Conservation (phyloP, 345 rosid species). For the Acer saccharum region DNA sequence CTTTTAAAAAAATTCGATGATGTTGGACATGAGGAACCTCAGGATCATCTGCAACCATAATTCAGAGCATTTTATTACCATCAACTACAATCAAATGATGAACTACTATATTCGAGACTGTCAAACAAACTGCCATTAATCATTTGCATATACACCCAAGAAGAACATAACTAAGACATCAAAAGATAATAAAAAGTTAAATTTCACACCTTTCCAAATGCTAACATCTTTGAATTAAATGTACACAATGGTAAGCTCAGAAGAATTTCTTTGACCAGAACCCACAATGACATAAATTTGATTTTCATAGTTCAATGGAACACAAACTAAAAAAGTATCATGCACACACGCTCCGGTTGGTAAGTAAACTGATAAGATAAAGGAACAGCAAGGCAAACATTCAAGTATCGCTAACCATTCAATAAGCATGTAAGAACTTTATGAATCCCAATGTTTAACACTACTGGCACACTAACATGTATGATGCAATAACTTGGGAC, state of each 20-base stretch:
- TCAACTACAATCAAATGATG: background rate
- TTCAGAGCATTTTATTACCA: slow-evolving; percentile 14
- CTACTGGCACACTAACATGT: background rate
- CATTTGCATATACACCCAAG: background rate
- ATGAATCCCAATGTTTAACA: slow-evolving; percentile 6
- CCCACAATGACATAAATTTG: background rate
- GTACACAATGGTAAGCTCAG: background rate
- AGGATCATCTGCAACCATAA: slow-evolving; percentile 71
- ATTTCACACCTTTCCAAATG: background rate
- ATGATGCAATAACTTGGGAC: background rate
- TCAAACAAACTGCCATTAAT: background rate
- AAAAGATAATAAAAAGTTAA: background rate
- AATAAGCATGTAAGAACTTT: background rate
- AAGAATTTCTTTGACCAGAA: background rate
- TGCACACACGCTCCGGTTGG: background rate
- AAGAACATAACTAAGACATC: background rate
- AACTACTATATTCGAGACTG: background rate
- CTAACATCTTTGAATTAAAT: background rate
- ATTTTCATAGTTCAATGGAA: background rate
- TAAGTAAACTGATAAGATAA: background rate
- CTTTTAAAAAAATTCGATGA: slow-evolving; percentile 73
- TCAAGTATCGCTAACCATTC: background rate
- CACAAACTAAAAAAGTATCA: background rate
- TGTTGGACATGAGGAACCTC: slow-evolving; percentile 58
- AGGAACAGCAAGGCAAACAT: background rate